Percentiles rank a stretch among this genome's conserved stretches.
phyloP scores from a whole-genome alignment of 306 rosid genomes.

The Castanospermum australe region DNA sequence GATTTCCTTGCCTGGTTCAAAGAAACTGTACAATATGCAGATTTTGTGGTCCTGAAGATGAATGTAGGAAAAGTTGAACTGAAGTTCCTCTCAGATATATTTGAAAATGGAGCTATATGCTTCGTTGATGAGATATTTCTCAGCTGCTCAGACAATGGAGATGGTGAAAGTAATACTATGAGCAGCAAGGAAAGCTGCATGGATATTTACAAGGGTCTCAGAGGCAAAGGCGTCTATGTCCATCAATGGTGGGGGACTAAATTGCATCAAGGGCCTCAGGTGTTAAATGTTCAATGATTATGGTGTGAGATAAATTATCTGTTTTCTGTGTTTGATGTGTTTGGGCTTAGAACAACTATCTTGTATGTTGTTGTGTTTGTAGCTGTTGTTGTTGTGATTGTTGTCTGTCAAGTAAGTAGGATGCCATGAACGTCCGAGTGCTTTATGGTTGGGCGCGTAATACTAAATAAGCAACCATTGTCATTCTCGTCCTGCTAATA shows the following conservation, averaged over 20 bases:
- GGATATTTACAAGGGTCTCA: conserved; percentile 64
- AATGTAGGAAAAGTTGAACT: conserved; percentile 61
- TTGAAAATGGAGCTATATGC: conserved; percentile 76
- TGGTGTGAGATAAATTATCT: background rate
- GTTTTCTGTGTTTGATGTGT: conserved; percentile 5
- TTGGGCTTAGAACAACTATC: background rate
- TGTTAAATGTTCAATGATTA: conserved; percentile 10
- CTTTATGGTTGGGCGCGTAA: conserved; percentile 47
- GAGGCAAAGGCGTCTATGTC: conserved; percentile 76
- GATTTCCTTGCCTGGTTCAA: conserved; percentile 82
- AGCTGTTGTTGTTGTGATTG: conserved; percentile 10
- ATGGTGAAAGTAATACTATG: conserved; percentile 27
- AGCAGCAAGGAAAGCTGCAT: conserved; percentile 48
- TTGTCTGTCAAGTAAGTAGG: conserved; percentile 18
- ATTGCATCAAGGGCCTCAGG: background rate
- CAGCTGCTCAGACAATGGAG: conserved; percentile 50
- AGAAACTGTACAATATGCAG: conserved; percentile 67
- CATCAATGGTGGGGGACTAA: conserved; percentile 82
- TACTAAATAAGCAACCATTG: conserved; percentile 55
- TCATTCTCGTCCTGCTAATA: conserved; percentile 21
- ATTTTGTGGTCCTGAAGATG: conserved; percentile 90
- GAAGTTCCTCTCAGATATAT: conserved; percentile 63
- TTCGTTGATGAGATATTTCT: conserved; percentile 79
- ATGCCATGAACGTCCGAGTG: conserved; percentile 33
- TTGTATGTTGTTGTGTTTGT: background rate